Base-by-base conservation (phyloP, 768 basidiomycete genomes). In the Boletus sp. region DNA sequence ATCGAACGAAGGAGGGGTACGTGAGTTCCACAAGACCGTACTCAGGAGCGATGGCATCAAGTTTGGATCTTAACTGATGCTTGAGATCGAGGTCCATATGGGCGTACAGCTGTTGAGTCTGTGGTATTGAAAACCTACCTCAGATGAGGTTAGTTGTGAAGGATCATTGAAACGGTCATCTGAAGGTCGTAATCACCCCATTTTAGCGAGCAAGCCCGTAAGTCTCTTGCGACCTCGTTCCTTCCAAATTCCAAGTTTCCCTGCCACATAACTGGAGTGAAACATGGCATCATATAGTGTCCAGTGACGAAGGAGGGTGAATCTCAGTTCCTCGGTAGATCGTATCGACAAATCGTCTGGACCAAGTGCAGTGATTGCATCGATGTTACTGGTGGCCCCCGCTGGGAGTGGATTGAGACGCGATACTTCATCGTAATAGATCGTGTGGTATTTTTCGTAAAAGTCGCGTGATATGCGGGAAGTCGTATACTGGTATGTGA, bases 31-130 rank as follows among this genome's bases (percentile, higher is more conserved):
- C 80, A 8, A 99, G 85, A 20, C 94, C 95, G 65, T 98, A 96
- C 70, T 97, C 94, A 0, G 96, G 95, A 2, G 93, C 93, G 52
- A 97, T 89, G 44, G 87, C 83, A 52, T 92, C 87, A 5, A 99
- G 83, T 68, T 95, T 94, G 50, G 83, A 78, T 35, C 88, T 82
- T 12, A 99, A 79, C 15, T 82, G 78, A 47, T 83, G 81, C 73
- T 97, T 98, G 58, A 98, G 82, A 66, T 94, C 91, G 76, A 92
- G 89, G 69, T 97, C 94, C 97, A 99, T 99, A 68, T 98, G 94
- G 0, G 89, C 75, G 67, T 93, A 96, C 3, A 90, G 81, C 65
- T 99, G 95, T 63, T 97, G 94, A 15, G 94, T 95, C 71, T 99
- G 95, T 2, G 83, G 81, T 63, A 98, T 83, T 3, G 96, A 98